phyloP scores from a whole-genome alignment of 164 flowering plant species.

The Litsea cubeba region DNA sequence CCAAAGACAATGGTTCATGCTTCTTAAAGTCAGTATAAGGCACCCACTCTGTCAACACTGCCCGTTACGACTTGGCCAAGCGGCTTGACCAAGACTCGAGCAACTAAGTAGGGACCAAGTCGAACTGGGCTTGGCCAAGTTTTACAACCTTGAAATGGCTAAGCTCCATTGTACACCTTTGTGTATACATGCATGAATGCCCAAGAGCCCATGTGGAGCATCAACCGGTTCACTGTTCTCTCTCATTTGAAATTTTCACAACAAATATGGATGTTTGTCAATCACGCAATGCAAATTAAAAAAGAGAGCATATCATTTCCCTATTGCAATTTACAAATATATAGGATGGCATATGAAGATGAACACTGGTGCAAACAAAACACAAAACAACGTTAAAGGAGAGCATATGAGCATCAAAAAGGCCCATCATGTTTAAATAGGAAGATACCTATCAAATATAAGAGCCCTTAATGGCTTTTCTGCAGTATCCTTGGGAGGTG shows the following conservation, averaged over 20 bases:
- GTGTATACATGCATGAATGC: background rate
- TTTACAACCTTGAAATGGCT: no score
- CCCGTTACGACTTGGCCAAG: no score
- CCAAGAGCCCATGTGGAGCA: no score
- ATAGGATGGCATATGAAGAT: background rate
- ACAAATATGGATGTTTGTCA: no score
- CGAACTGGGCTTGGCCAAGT: no score
- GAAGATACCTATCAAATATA: conserved; percentile 84
- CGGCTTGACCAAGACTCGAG: no score
- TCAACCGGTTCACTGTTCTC: background rate
- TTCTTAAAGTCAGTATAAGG: no score
- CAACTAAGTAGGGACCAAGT: no score
- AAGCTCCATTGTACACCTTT: background rate
- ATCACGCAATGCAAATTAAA: no score
- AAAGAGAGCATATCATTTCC: background rate
- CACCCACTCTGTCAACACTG: no score
- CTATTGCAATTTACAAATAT: background rate
- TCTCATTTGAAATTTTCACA: no score
- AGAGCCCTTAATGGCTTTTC: conserved; percentile 79
- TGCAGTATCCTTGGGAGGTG: conserved; percentile 72
- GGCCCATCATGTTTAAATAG: background rate
- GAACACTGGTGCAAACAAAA: background rate
- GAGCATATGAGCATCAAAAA: background rate
- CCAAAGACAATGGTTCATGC: no score
- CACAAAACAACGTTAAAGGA: background rate